Percentiles rank a stretch among this genome's conserved stretches.
Evolutionary conservation across 2,329 filamentous ascomycete genomes (phyloP).

Genomic region (Diaporthe sp.): DNA sequence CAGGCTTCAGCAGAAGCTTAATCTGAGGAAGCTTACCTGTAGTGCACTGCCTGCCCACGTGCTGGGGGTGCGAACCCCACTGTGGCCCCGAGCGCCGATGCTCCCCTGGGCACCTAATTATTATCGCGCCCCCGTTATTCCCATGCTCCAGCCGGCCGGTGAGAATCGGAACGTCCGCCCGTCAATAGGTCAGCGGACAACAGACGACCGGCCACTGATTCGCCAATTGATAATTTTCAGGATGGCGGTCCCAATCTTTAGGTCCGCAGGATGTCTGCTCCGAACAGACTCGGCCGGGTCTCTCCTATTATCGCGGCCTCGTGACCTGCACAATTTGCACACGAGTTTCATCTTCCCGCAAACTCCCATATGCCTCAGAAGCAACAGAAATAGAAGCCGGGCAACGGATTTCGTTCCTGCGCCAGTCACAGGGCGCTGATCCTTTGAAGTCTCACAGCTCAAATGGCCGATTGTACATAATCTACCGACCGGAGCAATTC

Average conservation of each 20-base stretch:
- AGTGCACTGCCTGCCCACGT: not conserved
- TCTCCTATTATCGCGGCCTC: conserved; percentile 35
- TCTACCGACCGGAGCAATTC: conserved; percentile 1
- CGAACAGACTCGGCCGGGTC: conserved; percentile 36
- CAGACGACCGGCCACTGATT: conserved; percentile 18
- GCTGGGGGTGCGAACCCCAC: not conserved
- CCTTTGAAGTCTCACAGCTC: not conserved
- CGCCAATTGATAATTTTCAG: conserved; percentile 40
- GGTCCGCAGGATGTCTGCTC: not conserved
- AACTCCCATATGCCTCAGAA: conserved; percentile 10
- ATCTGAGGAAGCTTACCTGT: conserved; percentile 6
- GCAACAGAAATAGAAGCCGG: not conserved
- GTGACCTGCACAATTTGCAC: conserved; percentile 37
- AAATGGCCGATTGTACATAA: not conserved
- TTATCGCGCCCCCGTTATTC: conserved; percentile 25
- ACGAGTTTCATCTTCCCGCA: conserved; percentile 23
- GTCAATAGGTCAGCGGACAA: conserved; percentile 34
- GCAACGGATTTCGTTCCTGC: not conserved
- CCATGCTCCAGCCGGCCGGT: conserved; percentile 36
- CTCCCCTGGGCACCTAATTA: not conserved
- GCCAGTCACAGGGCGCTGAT: not conserved
- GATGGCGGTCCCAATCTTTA: not conserved
- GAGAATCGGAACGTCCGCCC: conserved; percentile 31
- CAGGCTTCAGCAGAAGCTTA: conserved; percentile 32
- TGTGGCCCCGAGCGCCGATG: conserved; percentile 13